Percentiles rank a stretch among this genome's conserved stretches.
Evolutionary conservation across 2,329 filamentous ascomycete species (phyloP).

Genomic region (Colletotrichum liriopes): DNA sequence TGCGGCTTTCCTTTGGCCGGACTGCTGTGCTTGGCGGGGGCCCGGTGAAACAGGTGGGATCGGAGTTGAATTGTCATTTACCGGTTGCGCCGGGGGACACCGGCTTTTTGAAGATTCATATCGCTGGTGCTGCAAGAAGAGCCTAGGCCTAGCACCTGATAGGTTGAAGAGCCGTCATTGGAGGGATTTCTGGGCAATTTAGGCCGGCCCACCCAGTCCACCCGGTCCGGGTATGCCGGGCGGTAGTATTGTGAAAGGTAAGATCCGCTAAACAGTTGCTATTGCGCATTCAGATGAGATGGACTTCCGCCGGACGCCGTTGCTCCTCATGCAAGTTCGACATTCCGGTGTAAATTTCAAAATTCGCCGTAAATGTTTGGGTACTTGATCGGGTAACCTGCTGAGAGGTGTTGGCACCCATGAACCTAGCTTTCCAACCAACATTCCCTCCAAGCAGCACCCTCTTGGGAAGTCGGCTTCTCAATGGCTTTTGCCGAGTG

Average conservation of each 20-base stretch:
- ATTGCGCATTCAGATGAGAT: not conserved
- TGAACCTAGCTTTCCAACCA: slow-evolving; percentile 31
- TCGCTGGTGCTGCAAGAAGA: slow-evolving; percentile 9
- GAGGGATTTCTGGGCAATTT: slow-evolving; percentile 29
- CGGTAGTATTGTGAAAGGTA: not conserved
- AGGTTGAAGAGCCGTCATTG: slow-evolving; percentile 33
- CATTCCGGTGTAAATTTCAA: not conserved
- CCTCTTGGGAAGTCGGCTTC: not conserved
- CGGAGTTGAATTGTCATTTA: slow-evolving; percentile 16
- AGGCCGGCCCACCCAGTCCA: slow-evolving; percentile 18
- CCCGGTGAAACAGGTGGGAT: slow-evolving; percentile 31
- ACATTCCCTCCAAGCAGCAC: not conserved
- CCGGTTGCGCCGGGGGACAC: slow-evolving; percentile 41
- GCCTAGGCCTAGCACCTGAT: slow-evolving; percentile 27
- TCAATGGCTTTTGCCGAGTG: slow-evolving; percentile 11
- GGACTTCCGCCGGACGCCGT: not conserved
- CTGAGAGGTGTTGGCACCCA: slow-evolving; percentile 27
- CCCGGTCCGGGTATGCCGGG: slow-evolving; percentile 38
- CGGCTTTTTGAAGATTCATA: slow-evolving; percentile 24
- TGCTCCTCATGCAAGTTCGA: not conserved
- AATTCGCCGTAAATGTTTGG: slow-evolving; percentile 1
- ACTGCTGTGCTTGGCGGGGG: slow-evolving; percentile 8
- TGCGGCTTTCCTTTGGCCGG: not conserved
- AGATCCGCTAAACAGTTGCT: not conserved
- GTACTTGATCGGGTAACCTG: slow-evolving; percentile 39